These are phyloP conservation scores for Trichoderma parareesei DNA, from an alignment of 495 filamentous ascomycete genomes.

Conservation along the genomic window DNA sequence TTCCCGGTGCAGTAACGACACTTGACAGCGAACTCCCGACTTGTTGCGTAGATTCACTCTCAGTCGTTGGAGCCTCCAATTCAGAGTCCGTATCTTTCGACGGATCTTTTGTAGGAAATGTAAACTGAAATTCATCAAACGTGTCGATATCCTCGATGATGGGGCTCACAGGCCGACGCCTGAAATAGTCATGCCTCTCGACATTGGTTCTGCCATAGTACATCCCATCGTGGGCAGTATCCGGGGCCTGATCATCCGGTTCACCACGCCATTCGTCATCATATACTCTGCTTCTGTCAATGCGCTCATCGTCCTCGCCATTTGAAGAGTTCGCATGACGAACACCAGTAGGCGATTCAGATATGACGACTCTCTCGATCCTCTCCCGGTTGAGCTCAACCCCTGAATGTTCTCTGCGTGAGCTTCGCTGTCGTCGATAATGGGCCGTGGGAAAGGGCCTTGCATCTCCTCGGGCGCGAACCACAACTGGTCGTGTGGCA, in stretches of 20 bases:
- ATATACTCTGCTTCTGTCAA: background rate
- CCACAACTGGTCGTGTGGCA: background rate
- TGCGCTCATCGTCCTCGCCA: background rate
- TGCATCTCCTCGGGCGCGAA: background rate
- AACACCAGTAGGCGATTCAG: background rate
- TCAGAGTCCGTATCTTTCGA: background rate
- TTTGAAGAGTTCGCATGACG: background rate
- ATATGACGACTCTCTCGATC: background rate
- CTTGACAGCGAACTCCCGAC: background rate
- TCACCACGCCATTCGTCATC: background rate
- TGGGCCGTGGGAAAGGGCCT: background rate
- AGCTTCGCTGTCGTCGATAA: background rate
- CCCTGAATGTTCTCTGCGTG: background rate
- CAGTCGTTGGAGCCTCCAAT: background rate
- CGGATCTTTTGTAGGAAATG: background rate
- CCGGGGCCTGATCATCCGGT: background rate
- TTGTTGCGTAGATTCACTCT: background rate
- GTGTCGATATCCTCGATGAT: background rate
- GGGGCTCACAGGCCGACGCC: background rate
- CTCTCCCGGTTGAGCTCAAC: background rate
- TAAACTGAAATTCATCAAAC: background rate
- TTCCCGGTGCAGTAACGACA: slow-evolving; percentile 1
- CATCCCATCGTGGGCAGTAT: background rate
- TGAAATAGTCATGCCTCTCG: background rate
- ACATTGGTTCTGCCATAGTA: background rate